Evolutionary conservation across 306 rosid species (phyloP), one percentile per base, ranked within the genome.

Genomic region (Rosa multiflora): DNA sequence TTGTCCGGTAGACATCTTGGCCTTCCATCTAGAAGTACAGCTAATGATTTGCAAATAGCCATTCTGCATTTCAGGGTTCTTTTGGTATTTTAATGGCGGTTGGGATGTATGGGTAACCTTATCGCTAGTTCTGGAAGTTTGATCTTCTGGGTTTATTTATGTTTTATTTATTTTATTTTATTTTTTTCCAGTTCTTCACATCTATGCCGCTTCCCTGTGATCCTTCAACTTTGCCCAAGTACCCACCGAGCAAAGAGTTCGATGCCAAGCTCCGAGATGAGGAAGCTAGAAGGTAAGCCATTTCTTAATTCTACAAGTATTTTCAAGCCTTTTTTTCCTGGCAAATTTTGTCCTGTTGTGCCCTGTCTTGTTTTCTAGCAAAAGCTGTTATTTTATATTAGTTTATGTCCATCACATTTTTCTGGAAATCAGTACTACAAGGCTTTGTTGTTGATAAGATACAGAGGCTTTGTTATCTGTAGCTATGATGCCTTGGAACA

Each of bases 221-320:
- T 82, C 98, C 97, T 47, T 90, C 88, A 64, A 67, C 85, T 78
- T 83, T 94, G 87, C 98, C 97, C 6, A 89, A 87, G 81, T 90
- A 90, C 76, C 93, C 94, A 62, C 97, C 98, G 0, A 90, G 92
- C 88, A 94, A 94, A 89, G 98, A 94, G 88, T 86, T 91, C 74
- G 93, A 90, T 90, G 91, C 83, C 72, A 90, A 87, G 83, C 81
- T 85, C 73, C 89, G 88, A 64, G 89, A 94, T 2, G 94, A 90
- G 85, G 95, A 91, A 85, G 83, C 88, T 58, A 88, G 86, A 88
- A 90, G 98, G 98, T 94, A 83, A 76, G 76, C 44, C 49, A 75
- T 78, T 82, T 78, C 42, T 49, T 10, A 10, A 69, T 71, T 23
- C 51, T 59, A 1, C 49, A 21, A 12, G 23, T 26, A 23, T 44